Evolutionary conservation across 1,139 yeast species (phyloP), one percentile per base, ranked within the genome.

Genomic region (Saccharomyces pastorianus): DNA sequence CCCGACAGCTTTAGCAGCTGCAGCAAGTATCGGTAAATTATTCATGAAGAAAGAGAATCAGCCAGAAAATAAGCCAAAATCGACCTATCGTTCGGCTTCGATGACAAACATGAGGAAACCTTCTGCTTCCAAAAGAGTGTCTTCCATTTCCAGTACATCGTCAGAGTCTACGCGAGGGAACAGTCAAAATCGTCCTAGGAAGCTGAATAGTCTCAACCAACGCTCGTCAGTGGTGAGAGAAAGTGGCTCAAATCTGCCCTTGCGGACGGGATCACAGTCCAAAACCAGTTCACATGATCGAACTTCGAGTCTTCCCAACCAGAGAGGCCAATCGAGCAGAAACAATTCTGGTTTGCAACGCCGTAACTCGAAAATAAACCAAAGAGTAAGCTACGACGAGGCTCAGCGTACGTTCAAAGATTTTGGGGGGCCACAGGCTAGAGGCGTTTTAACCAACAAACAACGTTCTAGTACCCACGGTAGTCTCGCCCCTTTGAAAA

Each of bases 1-100:
- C 61, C 59, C 75, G 13, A 73, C 72, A 56, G 79, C 80, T 2
- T 54, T 76, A 14, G 79, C 79, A 13, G 80, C 80, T 44, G 79
- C 78, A 4, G 66, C 73, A 13, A 73, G 76, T 6, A 68, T 73
- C 26, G 78, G 74, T 2, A 64, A 64, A 46, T 71, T 73, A 1
- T 50, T 59, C 13, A 50, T 66, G 48, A 63, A 62, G n/a, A 34
- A 56, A 46, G 64, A 69, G 73, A 73, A 0, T 62, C 64, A 42
- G 47, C 56, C n/a, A 60, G 64, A 11, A 59, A 62, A 51, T 57
- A 55, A 61, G 61, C 58, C 54, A 69, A 56, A 55, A 58, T 48
- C 57, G 4, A 56, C 60, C 5, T 52, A 58, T 27, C 52, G 58
- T 13, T 41, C 57, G 7, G 49, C 53, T 13, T 59, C 63, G 7